phyloP scores from a whole-genome alignment of 345 rosid genomes.

The Eucalyptus decipiens region DNA sequence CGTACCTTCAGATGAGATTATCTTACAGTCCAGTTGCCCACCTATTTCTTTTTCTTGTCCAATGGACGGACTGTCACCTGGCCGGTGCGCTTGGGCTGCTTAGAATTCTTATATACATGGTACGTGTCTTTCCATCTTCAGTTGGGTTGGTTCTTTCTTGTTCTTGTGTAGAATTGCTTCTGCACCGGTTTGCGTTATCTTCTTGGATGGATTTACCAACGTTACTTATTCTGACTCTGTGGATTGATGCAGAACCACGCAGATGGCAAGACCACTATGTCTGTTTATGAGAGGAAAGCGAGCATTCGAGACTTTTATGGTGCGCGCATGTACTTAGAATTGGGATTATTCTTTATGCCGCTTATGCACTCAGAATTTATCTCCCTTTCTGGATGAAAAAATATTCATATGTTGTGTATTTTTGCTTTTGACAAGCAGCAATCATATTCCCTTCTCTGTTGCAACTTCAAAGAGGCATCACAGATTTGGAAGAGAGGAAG shows the following conservation, averaged over 20 bases:
- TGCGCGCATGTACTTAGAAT: constrained; percentile 1
- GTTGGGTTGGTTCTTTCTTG: neutral
- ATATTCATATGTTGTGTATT: neutral
- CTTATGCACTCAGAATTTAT: neutral
- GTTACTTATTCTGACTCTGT: neutral
- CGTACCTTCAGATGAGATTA: constrained; percentile 84
- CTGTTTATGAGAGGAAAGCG: constrained; percentile 77
- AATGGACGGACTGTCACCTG: constrained; percentile 89
- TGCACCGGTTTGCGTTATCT: neutral
- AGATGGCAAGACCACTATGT: constrained; percentile 84
- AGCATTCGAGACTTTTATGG: constrained; percentile 82
- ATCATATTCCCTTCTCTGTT: constrained; percentile 71
- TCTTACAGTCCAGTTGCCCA: constrained; percentile 91
- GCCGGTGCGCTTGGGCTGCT: constrained; percentile 92
- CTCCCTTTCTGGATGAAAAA: neutral
- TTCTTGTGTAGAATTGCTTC: neutral
- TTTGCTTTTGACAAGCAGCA: constrained; percentile 14
- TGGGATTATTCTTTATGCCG: neutral
- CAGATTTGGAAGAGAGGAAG: constrained; percentile 60
- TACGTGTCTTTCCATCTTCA: neutral
- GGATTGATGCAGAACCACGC: constrained; percentile 50
- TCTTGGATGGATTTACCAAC: neutral
- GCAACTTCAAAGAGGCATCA: constrained; percentile 63
- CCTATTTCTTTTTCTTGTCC: constrained; percentile 79
- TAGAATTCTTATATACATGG: constrained; percentile 76